Conservation (phyloP, 2,329 filamentous ascomycete genomes). For the Nothopassalora personata region DNA sequence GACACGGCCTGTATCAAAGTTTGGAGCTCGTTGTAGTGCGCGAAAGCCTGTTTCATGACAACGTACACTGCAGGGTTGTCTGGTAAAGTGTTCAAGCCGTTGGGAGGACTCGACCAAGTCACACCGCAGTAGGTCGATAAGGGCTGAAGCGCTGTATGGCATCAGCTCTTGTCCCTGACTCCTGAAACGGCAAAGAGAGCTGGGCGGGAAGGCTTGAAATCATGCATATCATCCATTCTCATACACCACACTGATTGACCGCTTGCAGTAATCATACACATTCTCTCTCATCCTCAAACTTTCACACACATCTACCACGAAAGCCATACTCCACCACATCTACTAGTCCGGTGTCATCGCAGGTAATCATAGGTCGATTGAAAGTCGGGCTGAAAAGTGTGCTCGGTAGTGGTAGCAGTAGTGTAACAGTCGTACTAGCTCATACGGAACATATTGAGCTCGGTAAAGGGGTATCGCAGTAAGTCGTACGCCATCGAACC, state of each 20-base stretch:
- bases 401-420: conserved; percentile 8
- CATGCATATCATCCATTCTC: background rate
- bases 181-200: too few relatives aligned
- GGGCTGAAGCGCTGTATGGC: too few relatives aligned
- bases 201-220: background rate
- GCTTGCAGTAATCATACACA: conserved; percentile 5
- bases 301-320: background rate
- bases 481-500: conserved; percentile 8
- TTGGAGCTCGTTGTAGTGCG: too few relatives aligned
- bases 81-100: too few relatives aligned
- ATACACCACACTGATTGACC: background rate
- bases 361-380: background rate
- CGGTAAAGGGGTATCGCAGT: conserved; percentile 23
- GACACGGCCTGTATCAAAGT: too few relatives aligned
- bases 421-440: conserved; percentile 9
- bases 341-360: background rate
- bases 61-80: too few relatives aligned
- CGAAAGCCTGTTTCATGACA: too few relatives aligned
- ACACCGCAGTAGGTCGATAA: too few relatives aligned
- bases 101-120: too few relatives aligned
- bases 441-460: conserved; percentile 8
- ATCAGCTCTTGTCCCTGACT: too few relatives aligned
- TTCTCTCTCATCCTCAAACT: background rate
- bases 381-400: background rate
- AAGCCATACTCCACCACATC: conserved; percentile 2